Evolutionary conservation across 139 green algal genomes (phyloP).

Genomic region (Chlamydomonas eustigma): DNA sequence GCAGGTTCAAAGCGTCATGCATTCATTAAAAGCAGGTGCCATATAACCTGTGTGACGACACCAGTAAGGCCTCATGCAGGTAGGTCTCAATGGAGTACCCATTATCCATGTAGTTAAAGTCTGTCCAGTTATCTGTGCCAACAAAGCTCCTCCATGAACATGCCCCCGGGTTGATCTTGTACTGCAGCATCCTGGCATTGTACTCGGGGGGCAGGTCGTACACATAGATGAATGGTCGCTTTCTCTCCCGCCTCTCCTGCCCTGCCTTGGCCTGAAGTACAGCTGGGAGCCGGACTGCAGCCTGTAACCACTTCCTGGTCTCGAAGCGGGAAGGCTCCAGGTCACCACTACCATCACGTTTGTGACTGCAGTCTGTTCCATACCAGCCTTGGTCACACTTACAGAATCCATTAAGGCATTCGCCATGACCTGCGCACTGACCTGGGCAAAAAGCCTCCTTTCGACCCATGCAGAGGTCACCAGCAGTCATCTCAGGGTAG

Average conservation of each 20-base stretch:
- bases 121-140: neutral
- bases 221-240: slow-evolving; percentile 49
- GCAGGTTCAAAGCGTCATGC: no score
- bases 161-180: slow-evolving; percentile 19
- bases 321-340: neutral
- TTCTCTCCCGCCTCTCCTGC: neutral
- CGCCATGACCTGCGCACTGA: slow-evolving; percentile 24
- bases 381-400: slow-evolving; percentile 50
- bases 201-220: slow-evolving; percentile 48
- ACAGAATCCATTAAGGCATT: slow-evolving; percentile 53
- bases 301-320: neutral
- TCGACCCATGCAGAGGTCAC: neutral
- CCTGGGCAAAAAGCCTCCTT: slow-evolving; percentile 33
- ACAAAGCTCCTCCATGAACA: neutral
- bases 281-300: neutral
- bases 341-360: neutral
- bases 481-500: neutral
- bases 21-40: no score
- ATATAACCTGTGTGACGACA: slow-evolving; percentile 46
- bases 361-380: slow-evolving; percentile 33
- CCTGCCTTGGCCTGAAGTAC: neutral
- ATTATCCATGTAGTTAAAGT: neutral
- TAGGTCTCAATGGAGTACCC: neutral
- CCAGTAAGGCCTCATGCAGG: slow-evolving; percentile 55
- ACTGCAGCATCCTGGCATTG: slow-evolving; percentile 56